Evolutionary conservation across 352 stramenopile species (phyloP).

Genomic region (Globisporangium rhizosaccharum): DNA sequence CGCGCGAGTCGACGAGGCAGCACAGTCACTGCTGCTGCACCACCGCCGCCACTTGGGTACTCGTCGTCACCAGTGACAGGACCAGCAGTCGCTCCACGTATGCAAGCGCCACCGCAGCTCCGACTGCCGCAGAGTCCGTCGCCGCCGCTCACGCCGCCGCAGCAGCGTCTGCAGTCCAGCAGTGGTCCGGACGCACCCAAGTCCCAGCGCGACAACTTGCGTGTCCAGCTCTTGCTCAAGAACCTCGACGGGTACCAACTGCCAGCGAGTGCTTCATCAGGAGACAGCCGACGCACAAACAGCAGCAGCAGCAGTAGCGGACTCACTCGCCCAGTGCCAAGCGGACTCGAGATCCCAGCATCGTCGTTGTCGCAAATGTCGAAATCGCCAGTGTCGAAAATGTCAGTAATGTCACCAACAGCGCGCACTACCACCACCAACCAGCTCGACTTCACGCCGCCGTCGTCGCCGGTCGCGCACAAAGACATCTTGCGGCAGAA

Average conservation of each 20-base stretch:
- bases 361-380: background rate
- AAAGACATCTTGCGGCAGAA: slow-evolving; percentile 57
- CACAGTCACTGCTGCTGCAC: background rate
- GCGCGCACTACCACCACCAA: background rate
- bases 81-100: slow-evolving; percentile 1
- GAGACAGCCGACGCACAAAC: background rate
- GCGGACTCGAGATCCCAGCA: slow-evolving; percentile 10
- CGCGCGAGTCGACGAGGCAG: too few relatives aligned
- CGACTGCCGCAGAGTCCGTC: slow-evolving; percentile 6
- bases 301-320: background rate
- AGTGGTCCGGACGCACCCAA: slow-evolving; percentile 7
- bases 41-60: slow-evolving; percentile 21
- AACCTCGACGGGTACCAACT: slow-evolving; percentile 20
- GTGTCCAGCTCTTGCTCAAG: slow-evolving; percentile 68
- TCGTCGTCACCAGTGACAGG: slow-evolving; percentile 26
- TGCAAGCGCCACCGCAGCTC: slow-evolving; percentile 8
- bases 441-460: slow-evolving; percentile 34
- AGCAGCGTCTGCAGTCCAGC: slow-evolving; percentile 1
- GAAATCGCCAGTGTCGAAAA: background rate
- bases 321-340: background rate
- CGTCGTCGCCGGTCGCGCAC: slow-evolving; percentile 58
- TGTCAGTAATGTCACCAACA: background rate
- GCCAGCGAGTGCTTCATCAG: background rate
- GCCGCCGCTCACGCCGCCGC: slow-evolving; percentile 3
- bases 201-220: slow-evolving; percentile 44